These are phyloP conservation scores for Leccinellum albellum DNA, from an alignment of 768 basidiomycete species.

Conservation along the genomic window DNA sequence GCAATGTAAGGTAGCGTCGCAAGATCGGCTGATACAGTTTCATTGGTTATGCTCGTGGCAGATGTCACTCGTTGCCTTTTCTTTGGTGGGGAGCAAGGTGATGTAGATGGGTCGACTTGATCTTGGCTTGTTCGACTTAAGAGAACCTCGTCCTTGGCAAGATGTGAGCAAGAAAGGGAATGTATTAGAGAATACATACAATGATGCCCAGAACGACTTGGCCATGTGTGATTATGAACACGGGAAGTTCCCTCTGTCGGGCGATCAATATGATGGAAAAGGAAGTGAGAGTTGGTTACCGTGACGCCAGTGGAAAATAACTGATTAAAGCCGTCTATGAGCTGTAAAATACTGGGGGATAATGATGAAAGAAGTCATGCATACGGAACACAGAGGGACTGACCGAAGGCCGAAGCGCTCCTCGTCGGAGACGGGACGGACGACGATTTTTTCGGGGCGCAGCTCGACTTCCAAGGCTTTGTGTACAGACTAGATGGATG, in stretches of 20 bases:
- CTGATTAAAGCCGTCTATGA: conserved; percentile 60
- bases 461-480: conserved; percentile 74
- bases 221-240: conserved; percentile 70
- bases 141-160: conserved; percentile 51
- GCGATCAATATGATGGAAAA: not conserved
- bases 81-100: conserved; percentile 20
- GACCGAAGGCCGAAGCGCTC: conserved; percentile 79
- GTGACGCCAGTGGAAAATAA: conserved; percentile 47
- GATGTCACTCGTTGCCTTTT: conserved; percentile 26
- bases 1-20: not conserved
- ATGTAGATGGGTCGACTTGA: conserved; percentile 5
- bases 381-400: conserved; percentile 10
- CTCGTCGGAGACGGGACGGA: conserved; percentile 53
- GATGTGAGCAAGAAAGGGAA: not conserved
- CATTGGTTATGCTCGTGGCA: not conserved
- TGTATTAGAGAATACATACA: conserved; percentile 36
- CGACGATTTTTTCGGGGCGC: conserved; percentile 49
- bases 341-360: conserved; percentile 59
- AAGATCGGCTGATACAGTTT: not conserved
- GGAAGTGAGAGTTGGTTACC: conserved; percentile 35
- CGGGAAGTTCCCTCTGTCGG: conserved; percentile 73
- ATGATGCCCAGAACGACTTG: conserved; percentile 72
- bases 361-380: not conserved
- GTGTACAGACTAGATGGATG: conserved; percentile 56
- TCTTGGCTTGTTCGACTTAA: conserved; percentile 1